These are phyloP conservation scores for Dipteronia sinensis DNA, from an alignment of 345 rosid genomes.

Conservation along the genomic window DNA sequence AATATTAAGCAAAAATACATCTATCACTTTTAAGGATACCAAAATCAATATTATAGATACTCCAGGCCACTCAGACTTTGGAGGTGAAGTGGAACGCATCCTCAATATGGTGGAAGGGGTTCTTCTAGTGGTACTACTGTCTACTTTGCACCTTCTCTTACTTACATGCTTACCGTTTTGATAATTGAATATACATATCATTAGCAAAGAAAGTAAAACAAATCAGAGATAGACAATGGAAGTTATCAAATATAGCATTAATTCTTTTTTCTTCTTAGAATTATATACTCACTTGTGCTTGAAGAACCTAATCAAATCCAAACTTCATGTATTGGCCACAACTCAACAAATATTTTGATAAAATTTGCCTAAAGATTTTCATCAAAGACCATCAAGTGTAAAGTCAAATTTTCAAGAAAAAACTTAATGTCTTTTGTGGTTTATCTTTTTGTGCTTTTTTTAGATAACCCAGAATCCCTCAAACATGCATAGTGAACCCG, in stretches of 20 bases:
- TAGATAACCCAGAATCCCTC: no score
- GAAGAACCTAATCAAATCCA: neutral
- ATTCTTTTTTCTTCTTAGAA: neutral
- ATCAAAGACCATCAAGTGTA: neutral
- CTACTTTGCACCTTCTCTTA: conserved; percentile 24
- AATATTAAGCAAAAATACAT: conserved; percentile 93
- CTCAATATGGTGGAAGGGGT: conserved; percentile 99
- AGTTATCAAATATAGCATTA: neutral
- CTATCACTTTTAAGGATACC: conserved; percentile 80
- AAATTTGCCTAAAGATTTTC: neutral
- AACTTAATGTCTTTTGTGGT: neutral
- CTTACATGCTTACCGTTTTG: conserved; percentile 1
- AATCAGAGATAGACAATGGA: neutral
- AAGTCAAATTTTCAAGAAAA: neutral
- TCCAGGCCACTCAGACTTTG: conserved; percentile 98
- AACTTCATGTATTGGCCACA: neutral
- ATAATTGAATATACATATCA: neutral
- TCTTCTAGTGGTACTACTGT: conserved; percentile 83
- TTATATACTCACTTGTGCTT: neutral
- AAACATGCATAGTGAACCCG: no score
- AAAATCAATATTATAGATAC: conserved; percentile 95
- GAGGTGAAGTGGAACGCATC: conserved; percentile 99
- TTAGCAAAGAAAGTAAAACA: neutral
- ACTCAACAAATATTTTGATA: neutral
- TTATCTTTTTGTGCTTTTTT: neutral